Base-by-base conservation (phyloP, 2,329 filamentous ascomycete genomes). In the Colletotrichum eremochloae region DNA sequence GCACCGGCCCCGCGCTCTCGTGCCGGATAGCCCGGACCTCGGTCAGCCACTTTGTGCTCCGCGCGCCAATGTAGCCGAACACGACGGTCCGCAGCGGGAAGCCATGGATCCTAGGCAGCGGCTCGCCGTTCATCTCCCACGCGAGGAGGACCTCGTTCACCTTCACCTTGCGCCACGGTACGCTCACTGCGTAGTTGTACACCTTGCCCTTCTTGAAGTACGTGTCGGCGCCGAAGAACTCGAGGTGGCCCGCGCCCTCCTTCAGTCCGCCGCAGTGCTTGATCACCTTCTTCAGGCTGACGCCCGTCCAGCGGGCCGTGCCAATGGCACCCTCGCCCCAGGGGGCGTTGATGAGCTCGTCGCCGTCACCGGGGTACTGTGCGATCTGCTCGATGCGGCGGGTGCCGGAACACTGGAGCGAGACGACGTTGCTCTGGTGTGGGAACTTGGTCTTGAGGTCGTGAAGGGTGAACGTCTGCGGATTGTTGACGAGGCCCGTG, bases 61-160 rank as follows among this genome's bases (percentile, higher is more conserved):
- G 80, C 0, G 91, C 91, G 1, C 91, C 91, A 68, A 93, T 92
- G 73, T 92, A 92, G 0, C 90, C 90, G 75, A 91, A 84, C 0
- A 92, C 90, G 0, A 93, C 85, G 0, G 86, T 84, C 4, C 91
- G 85, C 0, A 93, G 80, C 0, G 91, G 91, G 52, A 84, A 90
- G 0, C 91, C 91, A 73, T 93, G 92, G 73, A 93, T 92, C 36
- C 84, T 85, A 0, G 91, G 91, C 0, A 93, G 82, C 0, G 86
- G 85, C 74, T 91, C 82, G 5, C 88, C 91, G 75, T 93, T 93
- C 91, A 93, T 93, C 76, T 92, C 89, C 90, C 90, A 93, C 0
- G 88, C 89, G 0, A 93, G 83, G 58, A 93, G 82, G 0, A 93
- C 91, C 76, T 93, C 89, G 74, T 91, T 87, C 20, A 84, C 80